Conservation (phyloP, 352 stramenopile species). For the Globisporangium megalacanthum region DNA sequence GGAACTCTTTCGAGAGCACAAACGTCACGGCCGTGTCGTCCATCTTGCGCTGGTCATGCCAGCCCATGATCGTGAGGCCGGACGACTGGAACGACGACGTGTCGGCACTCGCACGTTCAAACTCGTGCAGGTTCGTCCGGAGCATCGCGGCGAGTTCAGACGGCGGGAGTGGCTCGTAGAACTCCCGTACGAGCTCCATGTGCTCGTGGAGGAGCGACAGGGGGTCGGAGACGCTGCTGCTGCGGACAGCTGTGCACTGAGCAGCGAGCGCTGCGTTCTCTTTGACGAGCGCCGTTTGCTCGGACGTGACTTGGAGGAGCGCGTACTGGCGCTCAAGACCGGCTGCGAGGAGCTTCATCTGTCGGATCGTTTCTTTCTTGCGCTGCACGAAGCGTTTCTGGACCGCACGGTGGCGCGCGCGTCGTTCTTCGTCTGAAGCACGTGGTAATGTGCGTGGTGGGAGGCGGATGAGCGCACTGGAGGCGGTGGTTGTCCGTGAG, state of each 20-base stretch:
- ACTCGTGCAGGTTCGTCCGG: constrained; percentile 23
- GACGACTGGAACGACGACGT: constrained; percentile 25
- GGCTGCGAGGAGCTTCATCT: constrained; percentile 25
- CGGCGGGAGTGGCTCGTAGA: constrained; percentile 26
- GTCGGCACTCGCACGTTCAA: constrained; percentile 19
- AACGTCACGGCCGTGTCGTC: constrained; percentile 34
- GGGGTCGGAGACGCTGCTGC: neutral
- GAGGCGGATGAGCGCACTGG: neutral
- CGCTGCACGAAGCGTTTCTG: constrained; percentile 51
- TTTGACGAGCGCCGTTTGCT: constrained; percentile 24
- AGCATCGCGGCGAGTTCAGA: constrained; percentile 15
- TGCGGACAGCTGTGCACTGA: neutral
- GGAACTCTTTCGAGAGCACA: constrained; percentile 42
- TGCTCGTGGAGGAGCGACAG: constrained; percentile 17
- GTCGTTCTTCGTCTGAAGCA: constrained; percentile 36
- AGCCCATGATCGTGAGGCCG: constrained; percentile 40
- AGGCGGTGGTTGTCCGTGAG: too few species aligned
- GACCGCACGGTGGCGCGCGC: constrained; percentile 39
- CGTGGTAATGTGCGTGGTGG: too few species aligned
- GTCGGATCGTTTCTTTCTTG: constrained; percentile 41
- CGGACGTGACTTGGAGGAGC: constrained; percentile 27
- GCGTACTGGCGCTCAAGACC: constrained; percentile 34
- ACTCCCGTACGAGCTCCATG: constrained; percentile 36
- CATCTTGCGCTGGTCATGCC: constrained; percentile 40
- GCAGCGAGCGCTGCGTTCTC: constrained; percentile 30